Evolutionary conservation across 345 rosid species (phyloP).

Genomic region (Eucalyptus marginata): DNA sequence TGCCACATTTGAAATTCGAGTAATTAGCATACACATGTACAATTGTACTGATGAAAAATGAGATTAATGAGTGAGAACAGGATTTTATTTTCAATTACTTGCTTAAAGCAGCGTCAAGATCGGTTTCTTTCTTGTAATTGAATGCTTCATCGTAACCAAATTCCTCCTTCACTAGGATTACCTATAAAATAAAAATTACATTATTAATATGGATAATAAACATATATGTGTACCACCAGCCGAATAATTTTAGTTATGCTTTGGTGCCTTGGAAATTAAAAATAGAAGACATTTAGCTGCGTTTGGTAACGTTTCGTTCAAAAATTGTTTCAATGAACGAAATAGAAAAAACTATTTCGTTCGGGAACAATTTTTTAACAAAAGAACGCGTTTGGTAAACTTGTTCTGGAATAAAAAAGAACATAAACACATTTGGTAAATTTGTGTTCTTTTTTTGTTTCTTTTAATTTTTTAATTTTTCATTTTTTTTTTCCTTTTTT

Average conservation of each 20-base stretch:
- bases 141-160: constrained; percentile 41
- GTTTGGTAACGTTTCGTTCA: too few relatives aligned
- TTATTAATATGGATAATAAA: too few relatives aligned
- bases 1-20: background rate
- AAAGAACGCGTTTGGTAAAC: too few relatives aligned
- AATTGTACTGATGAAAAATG: background rate
- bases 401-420: too few relatives aligned
- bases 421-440: too few relatives aligned
- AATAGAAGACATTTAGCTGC: background rate
- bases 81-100: constrained; percentile 4
- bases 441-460: too few relatives aligned
- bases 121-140: constrained; percentile 30
- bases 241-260: background rate
- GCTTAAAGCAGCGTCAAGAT: constrained; percentile 27
- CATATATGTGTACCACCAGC: background rate
- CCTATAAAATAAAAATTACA: background rate
- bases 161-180: constrained; percentile 26
- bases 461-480: too few relatives aligned
- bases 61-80: background rate
- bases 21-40: background rate
- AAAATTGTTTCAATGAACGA: too few relatives aligned
- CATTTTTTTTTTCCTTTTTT: too few relatives aligned
- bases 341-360: too few relatives aligned
- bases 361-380: too few relatives aligned
- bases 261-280: background rate